Percentiles rank a stretch among this genome's conserved stretches.
Evolutionary conservation across 768 basidiomycete species (phyloP).

Genomic region (Auriscalpium microsporum): DNA sequence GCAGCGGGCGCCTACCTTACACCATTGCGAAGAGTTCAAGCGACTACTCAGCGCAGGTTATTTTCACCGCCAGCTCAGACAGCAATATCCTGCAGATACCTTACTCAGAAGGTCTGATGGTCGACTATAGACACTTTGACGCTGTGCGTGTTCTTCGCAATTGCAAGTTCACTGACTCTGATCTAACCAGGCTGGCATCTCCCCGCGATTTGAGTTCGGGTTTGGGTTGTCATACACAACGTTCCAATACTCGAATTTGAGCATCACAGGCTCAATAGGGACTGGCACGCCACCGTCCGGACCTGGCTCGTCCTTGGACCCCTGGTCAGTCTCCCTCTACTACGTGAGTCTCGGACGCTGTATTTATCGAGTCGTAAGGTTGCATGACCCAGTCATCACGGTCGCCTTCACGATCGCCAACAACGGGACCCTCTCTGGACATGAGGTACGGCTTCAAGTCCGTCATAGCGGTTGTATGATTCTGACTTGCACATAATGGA

Average conservation of each 20-base stretch:
- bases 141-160: conserved; percentile 14
- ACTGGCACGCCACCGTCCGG: conserved; percentile 37
- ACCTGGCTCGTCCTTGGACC: conserved; percentile 42
- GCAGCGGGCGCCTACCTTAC: conserved; percentile 51
- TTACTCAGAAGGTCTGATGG: conserved; percentile 3
- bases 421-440: conserved; percentile 43
- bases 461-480: background rate
- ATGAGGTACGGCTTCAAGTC: conserved; percentile 34
- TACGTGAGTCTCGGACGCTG: background rate
- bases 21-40: conserved; percentile 53
- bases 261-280: conserved; percentile 20
- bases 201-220: conserved; percentile 57
- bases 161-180: background rate
- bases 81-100: conserved; percentile 13
- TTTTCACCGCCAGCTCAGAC: background rate
- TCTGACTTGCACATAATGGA: conserved; percentile 12
- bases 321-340: conserved; percentile 29
- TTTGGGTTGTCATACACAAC: conserved; percentile 70
- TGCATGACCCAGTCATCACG: conserved; percentile 44
- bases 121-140: background rate
- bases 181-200: conserved; percentile 31
- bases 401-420: conserved; percentile 47
- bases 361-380: conserved; percentile 22
- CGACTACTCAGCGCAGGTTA: background rate
- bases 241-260: conserved; percentile 51